A percentile compares a stretch with the other conserved stretches of the same genome.
phyloP scores from a whole-genome alignment of 2,329 filamentous ascomycete genomes.

The Calonectria ilicicola region DNA sequence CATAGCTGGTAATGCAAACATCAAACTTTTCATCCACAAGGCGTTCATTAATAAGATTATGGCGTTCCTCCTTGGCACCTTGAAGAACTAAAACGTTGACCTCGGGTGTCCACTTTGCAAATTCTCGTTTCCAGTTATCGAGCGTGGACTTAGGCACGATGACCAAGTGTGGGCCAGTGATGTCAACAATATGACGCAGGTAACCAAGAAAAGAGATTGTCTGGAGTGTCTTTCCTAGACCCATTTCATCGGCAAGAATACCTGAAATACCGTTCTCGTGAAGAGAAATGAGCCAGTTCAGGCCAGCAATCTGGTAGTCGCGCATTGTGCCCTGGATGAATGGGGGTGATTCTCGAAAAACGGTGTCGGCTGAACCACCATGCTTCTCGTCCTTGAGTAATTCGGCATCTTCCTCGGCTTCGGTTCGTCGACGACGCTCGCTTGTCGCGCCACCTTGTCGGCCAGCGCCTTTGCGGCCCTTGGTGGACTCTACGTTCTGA shows the following conservation, averaged over 20 bases:
- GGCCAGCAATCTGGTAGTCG: constrained; percentile 94
- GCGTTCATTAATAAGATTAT: constrained; percentile 87
- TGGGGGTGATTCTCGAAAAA: constrained; percentile 94
- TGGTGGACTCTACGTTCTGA: constrained; percentile 82
- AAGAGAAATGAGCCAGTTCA: constrained; percentile 98
- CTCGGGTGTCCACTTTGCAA: constrained; percentile 93
- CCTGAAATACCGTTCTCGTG: constrained; percentile 99
- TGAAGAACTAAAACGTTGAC: constrained; percentile 95
- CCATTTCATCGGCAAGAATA: constrained; percentile 98
- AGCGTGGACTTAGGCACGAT: constrained; percentile 96
- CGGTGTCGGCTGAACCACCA: constrained; percentile 85
- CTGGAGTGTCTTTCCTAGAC: constrained; percentile 95
- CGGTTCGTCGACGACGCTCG: constrained; percentile 86
- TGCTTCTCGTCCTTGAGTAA: constrained; percentile 86
- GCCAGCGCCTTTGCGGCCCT: constrained; percentile 77
- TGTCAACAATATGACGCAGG: constrained; percentile 89
- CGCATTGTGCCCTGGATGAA: constrained; percentile 92
- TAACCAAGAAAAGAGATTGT: constrained; percentile 98
- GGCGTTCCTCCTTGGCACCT: constrained; percentile 93
- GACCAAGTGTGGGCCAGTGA: constrained; percentile 90
- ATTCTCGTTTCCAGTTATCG: constrained; percentile 98
- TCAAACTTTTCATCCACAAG: constrained; percentile 97
- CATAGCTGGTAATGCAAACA: constrained; percentile 97
- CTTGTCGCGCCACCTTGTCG: constrained; percentile 87
- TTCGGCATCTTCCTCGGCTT: constrained; percentile 98